Percentiles rank a stretch among this genome's conserved stretches.
phyloP scores from a whole-genome alignment of 2,329 filamentous ascomycete species.

The Colletotrichum sidae region DNA sequence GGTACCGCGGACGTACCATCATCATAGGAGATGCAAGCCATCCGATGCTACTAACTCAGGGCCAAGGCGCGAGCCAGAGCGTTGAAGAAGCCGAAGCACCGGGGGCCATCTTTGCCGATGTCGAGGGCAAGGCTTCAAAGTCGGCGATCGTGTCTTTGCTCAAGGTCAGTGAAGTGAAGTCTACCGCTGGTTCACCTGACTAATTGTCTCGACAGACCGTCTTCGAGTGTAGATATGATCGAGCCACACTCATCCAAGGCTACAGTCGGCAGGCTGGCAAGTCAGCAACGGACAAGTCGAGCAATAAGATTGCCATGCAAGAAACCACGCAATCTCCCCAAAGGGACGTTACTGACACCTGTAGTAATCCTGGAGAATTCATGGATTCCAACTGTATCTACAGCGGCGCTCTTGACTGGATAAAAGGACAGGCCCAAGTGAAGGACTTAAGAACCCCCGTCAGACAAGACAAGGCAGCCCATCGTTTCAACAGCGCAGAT shows the following conservation, averaged over 20 bases:
- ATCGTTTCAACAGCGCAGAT: conserved; percentile 2
- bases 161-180: background rate
- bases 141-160: conserved; percentile 42
- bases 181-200: no score
- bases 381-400: conserved; percentile 56
- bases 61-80: conserved; percentile 54
- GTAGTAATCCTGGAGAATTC: conserved; percentile 53
- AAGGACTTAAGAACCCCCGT: no score
- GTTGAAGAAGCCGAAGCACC: conserved; percentile 56
- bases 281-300: conserved; percentile 47
- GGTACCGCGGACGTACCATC: conserved; percentile 41
- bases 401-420: conserved; percentile 49
- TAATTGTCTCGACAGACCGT: conserved; percentile 25
- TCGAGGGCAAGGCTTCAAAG: conserved; percentile 30
- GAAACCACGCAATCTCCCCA: no score
- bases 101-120: conserved; percentile 44
- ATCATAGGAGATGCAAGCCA: conserved; percentile 42
- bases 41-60: conserved; percentile 52
- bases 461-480: background rate
- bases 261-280: conserved; percentile 56
- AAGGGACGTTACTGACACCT: conserved; percentile 44
- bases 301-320: conserved; percentile 23
- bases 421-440: conserved; percentile 12
- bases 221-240: conserved; percentile 47
- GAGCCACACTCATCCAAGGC: conserved; percentile 53